Evolutionary conservation across 2,329 filamentous ascomycete species (phyloP), one percentile per base, ranked within the genome.

Genomic region (Microdochium trichocladiopsis): DNA sequence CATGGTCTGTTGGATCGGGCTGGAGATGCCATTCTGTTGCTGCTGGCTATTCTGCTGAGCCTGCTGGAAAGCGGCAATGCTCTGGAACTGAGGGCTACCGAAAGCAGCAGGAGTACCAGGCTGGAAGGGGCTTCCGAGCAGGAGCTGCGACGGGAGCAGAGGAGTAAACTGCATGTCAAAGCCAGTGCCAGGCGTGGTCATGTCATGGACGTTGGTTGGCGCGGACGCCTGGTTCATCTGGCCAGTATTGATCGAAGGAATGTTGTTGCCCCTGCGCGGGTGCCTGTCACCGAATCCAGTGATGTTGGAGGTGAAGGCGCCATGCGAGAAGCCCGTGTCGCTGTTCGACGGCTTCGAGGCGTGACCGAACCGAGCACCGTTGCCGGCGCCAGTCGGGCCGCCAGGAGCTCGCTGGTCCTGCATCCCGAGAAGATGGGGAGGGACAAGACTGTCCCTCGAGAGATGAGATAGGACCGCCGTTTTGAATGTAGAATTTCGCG

Each of bases 131-230:
- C 91, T 96, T 48, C 94, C 94, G 50, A 97, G 86, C 24, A 99
- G 83, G 61, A 99, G 78, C 72, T 96, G 90, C 31, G 93, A 97
- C 33, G 94, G 94, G 36, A 99, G 83, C 59, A 99, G 80, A 58
- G 94, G 93, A 11, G 94, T 96, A 72, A 96, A 97, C 73, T 97
- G 94, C 93, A 97, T 96, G 66, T 97, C 94, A 66, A 91, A 95
- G 45, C 82, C 90, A 50, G 90, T 93, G 45, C 88, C 91, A 16
- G 94, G 92, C 23, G 88, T 93, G 59, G 87, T 79, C 82, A 96
- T 83, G 58, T 95, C 91, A 62, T 79, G 81, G 54, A 73, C 76
- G 67, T 78, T 83, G 63, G 80, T 78, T 50, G 71, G 69, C 25
- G 71, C 69, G 21, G 69, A 62, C 51, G 59, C 69, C 52, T 69